These are phyloP conservation scores for Huiozyma naganishii DNA, from an alignment of 805 yeast species.

Conservation along the genomic window DNA sequence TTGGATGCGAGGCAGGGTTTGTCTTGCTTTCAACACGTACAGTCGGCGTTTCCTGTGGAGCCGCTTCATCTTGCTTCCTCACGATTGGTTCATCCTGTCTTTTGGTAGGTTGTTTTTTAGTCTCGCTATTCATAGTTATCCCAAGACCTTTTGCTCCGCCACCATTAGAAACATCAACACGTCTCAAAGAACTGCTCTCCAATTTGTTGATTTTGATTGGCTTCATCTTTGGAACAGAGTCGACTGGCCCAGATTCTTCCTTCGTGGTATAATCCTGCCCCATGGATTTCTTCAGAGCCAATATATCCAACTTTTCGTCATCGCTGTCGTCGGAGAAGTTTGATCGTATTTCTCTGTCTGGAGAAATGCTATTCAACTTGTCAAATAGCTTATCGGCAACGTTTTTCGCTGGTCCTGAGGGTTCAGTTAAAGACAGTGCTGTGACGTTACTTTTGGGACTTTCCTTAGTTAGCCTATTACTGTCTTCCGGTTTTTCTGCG, in stretches of 20 bases:
- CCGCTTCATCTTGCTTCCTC: background rate
- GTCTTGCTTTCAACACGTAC: no score
- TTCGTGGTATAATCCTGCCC: background rate
- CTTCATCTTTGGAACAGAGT: background rate
- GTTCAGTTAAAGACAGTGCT: no score
- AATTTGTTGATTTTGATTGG: slow-evolving; percentile 3
- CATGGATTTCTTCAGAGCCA: background rate
- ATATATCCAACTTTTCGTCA: background rate
- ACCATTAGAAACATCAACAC: slow-evolving; percentile 1
- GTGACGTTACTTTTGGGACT: no score
- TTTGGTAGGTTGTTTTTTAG: no score
- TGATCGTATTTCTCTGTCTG: no score
- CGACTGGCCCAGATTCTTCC: background rate
- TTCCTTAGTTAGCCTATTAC: no score
- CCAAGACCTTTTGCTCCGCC: slow-evolving; percentile 1
- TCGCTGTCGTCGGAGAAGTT: no score
- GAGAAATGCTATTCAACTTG: no score
- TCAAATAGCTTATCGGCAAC: background rate
- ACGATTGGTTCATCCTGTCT: background rate
- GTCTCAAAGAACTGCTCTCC: slow-evolving; percentile 3
- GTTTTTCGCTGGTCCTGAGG: no score
- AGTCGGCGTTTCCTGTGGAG: background rate
- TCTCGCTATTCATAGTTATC: background rate
- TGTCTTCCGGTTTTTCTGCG: no score
- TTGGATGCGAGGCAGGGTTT: no score